These are phyloP conservation scores for Fagopyrum esculentum DNA, from an alignment of 148 eudicot species.

Conservation along the genomic window DNA sequence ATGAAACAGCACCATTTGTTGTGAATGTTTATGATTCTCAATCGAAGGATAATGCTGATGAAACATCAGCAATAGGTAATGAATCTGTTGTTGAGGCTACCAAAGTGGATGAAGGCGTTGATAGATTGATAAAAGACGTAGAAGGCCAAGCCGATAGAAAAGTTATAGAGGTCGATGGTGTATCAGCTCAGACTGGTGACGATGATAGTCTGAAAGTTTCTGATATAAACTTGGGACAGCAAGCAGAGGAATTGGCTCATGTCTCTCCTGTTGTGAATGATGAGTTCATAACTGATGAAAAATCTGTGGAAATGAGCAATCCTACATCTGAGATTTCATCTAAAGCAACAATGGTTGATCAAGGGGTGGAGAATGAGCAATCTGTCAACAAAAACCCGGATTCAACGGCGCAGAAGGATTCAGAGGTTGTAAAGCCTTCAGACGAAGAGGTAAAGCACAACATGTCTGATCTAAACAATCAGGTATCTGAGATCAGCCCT, in stretches of 20 bases:
- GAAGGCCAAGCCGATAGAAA: background rate
- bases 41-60: background rate
- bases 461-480: constrained; percentile 53
- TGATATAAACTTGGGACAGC: constrained; percentile 22
- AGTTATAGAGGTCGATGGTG: background rate
- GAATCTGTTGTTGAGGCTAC: constrained; percentile 11
- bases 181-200: constrained; percentile 13
- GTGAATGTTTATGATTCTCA: constrained; percentile 19
- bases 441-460: constrained; percentile 43
- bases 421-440: constrained; percentile 38
- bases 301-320: constrained; percentile 17
- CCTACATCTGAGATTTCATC: constrained; percentile 20
- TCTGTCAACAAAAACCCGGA: constrained; percentile 20
- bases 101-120: background rate
- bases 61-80: constrained; percentile 8
- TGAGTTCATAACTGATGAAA: constrained; percentile 16
- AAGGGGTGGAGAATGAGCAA: constrained; percentile 21
- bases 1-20: background rate
- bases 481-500: constrained; percentile 94
- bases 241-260: constrained; percentile 22
- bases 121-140: background rate
- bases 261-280: constrained; percentile 23
- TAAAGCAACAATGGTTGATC: constrained; percentile 20
- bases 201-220: constrained; percentile 19
- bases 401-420: constrained; percentile 19